Evolutionary conservation across 768 basidiomycete genomes (phyloP).

Genomic region (Saitozyma podzolica): DNA sequence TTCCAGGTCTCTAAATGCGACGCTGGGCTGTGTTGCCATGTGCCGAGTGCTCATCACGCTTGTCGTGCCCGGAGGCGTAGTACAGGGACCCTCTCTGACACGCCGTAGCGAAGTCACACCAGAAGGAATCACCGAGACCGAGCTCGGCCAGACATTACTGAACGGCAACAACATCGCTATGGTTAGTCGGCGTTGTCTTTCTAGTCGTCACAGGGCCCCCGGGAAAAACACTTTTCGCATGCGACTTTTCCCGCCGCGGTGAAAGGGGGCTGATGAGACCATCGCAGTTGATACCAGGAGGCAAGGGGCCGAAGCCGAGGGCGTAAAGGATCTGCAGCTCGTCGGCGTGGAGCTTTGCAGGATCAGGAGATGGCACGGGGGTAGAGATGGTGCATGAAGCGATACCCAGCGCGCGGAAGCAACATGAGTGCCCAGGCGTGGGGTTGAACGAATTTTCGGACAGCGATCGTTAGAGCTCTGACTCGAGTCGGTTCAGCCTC

Average conservation of each 20-base stretch:
- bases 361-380: background rate
- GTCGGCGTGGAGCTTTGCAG: background rate
- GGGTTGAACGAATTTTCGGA: too few relatives aligned
- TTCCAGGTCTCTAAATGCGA: background rate
- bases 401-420: background rate
- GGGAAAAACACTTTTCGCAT: background rate
- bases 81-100: background rate
- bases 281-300: conserved; percentile 69
- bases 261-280: conserved; percentile 9
- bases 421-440: background rate
- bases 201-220: too few relatives aligned
- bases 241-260: background rate
- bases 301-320: conserved; percentile 60
- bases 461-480: too few relatives aligned
- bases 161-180: conserved; percentile 74
- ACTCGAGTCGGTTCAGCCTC: too few relatives aligned
- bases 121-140: conserved; percentile 71
- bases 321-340: background rate
- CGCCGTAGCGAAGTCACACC: conserved; percentile 75
- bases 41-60: background rate
- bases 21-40: background rate
- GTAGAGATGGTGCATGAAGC: too few relatives aligned
- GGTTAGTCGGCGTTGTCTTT: conserved; percentile 57
- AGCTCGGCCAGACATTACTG: conserved; percentile 64
- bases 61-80: background rate